Conservation (phyloP, 2,329 filamentous ascomycete genomes). For the Fusarium sacchari region DNA sequence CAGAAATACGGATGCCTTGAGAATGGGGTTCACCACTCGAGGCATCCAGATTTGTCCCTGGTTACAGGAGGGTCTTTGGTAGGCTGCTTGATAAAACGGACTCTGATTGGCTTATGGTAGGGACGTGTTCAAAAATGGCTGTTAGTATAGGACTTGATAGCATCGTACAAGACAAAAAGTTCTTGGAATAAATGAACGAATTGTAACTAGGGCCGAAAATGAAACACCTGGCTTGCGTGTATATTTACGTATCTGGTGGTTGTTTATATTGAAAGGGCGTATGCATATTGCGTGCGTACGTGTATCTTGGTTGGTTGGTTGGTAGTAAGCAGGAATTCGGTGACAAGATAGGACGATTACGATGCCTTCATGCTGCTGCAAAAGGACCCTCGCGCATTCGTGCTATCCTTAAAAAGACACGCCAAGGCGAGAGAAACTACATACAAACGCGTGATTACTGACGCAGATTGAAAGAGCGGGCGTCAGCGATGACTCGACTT, state of each 20-base stretch:
- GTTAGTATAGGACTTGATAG: slow-evolving; percentile 3
- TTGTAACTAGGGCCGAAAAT: slow-evolving; percentile 29
- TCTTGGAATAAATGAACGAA: slow-evolving; percentile 2
- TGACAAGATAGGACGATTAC: not conserved
- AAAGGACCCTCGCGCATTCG: not conserved
- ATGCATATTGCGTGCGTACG: slow-evolving; percentile 23
- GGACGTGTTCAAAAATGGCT: slow-evolving; percentile 3
- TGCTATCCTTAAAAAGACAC: slow-evolving; percentile 6
- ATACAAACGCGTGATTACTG: slow-evolving; percentile 6
- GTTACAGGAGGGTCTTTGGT: slow-evolving; percentile 19
- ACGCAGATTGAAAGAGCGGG: slow-evolving; percentile 24
- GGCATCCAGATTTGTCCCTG: slow-evolving; percentile 31
- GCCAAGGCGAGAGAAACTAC: slow-evolving; percentile 11
- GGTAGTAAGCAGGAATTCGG: not conserved
- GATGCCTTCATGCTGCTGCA: slow-evolving; percentile 21
- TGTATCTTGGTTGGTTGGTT: slow-evolving; percentile 1
- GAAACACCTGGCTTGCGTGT: slow-evolving; percentile 38
- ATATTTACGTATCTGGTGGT: slow-evolving; percentile 27
- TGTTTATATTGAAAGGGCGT: slow-evolving; percentile 15
- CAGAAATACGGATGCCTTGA: slow-evolving; percentile 46
- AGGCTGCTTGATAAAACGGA: slow-evolving; percentile 45
- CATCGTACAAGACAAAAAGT: slow-evolving; percentile 8
- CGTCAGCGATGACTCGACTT: slow-evolving; percentile 29
- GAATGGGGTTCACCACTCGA: slow-evolving; percentile 25
- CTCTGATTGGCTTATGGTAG: slow-evolving; percentile 37